Base-by-base conservation (phyloP, 176 grass and related monocot genomes). In the Cymbopogon citratus region DNA sequence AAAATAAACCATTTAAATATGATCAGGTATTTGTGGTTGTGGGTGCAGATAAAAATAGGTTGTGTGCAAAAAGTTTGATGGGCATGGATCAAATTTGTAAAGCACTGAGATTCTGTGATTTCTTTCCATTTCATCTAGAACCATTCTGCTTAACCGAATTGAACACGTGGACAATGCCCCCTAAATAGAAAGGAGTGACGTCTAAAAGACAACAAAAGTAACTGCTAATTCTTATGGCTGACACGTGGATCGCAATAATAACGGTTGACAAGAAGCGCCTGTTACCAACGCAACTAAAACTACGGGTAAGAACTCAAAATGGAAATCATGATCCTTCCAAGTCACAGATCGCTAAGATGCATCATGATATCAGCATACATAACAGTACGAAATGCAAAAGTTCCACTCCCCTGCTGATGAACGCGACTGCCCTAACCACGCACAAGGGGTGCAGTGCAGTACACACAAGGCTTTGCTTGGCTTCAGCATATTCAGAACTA, bases 171-270 rank as follows among this genome's bases (percentile, higher is more conserved):
- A 77, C 31, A 83, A 63, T 40, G 52, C 3, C 23, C 9, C 27
- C 70, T 10, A 11, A 73, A 48, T 29, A 78, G 35, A 63, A 41
- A 18, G 59, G 23, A 25, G 21, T 73, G 69, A 71, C 68, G 2
- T 71, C 65, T 1, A 81, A 81, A 89, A 71, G 25, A 77, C 0
- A 14, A 35, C 56, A 85, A 77, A 24, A 81, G 14, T 64, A 48
- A 85, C 69, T 36, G 41, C 33, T 80, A 54, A 31, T 25, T 1
- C 3, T 76, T 71, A 72, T 34, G 35, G 1, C 5, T 81, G 81
- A 71, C 65, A 81, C 0, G 21, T 85, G 76, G 70, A 70, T 31
- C 57, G 10, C 45, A 52, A 18, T 2, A 19, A 5, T 31, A 63
- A 43, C 19, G 31, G 70, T 62, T 25, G 8, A 51, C 35, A 51